Percentiles rank a stretch among this genome's conserved stretches.
Evolutionary conservation across 768 basidiomycete genomes (phyloP).

Genomic region (Guyanaporus albipodus): DNA sequence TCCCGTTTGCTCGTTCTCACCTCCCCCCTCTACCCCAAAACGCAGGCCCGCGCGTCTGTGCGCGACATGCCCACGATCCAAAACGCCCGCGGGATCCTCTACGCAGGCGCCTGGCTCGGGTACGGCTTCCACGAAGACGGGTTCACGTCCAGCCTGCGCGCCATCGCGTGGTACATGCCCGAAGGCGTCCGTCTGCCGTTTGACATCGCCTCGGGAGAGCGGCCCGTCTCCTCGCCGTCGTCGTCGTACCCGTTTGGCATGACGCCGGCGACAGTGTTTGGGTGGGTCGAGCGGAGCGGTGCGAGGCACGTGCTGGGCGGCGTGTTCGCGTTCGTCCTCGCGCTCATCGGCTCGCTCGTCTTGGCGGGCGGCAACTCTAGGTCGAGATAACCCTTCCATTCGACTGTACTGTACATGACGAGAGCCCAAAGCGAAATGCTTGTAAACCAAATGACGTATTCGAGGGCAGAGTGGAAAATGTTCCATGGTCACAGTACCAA

Average conservation of each 20-base stretch:
- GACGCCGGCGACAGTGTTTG: conserved; percentile 40
- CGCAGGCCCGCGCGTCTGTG: conserved; percentile 59
- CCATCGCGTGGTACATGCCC: conserved; percentile 28
- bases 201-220: conserved; percentile 39
- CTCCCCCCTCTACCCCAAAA: too few relatives aligned
- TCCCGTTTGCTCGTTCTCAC: too few relatives aligned
- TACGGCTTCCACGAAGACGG: conserved; percentile 86
- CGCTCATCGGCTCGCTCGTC: conserved; percentile 2
- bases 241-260: conserved; percentile 16
- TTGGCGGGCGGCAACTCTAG: not conserved
- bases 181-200: conserved; percentile 39
- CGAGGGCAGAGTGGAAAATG: too few relatives aligned
- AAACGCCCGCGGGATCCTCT: conserved; percentile 56
- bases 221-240: too few relatives aligned
- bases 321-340: conserved; percentile 15
- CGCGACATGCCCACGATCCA: conserved; percentile 53
- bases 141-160: conserved; percentile 46
- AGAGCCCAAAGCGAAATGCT: too few relatives aligned
- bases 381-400: not conserved
- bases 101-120: conserved; percentile 66
- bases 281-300: conserved; percentile 37
- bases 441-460: too few relatives aligned
- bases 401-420: too few relatives aligned
- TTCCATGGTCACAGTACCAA: too few relatives aligned
- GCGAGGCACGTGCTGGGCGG: conserved; percentile 30